phyloP scores from a whole-genome alignment of 192 early-diverging fungal species.

The Coemansia sp. region DNA sequence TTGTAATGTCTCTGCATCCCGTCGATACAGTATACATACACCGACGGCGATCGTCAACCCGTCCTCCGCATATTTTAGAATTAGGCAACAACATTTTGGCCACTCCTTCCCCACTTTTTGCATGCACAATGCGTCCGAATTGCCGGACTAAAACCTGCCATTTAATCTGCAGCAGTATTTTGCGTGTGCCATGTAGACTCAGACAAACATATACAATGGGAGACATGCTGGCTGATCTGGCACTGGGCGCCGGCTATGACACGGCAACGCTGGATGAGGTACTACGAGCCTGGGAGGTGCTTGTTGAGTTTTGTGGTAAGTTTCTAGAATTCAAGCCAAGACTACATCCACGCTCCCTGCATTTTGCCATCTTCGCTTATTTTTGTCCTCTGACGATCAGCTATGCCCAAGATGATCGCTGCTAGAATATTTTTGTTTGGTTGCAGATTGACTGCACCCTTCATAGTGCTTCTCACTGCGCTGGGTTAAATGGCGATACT shows the following conservation, averaged over 20 bases:
- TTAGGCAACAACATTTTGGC: not conserved
- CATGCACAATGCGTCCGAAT: not conserved
- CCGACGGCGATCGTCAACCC: not conserved
- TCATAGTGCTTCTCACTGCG: slow-evolving; percentile 9
- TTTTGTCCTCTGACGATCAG: slow-evolving; percentile 8
- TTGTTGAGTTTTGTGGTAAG: slow-evolving; percentile 9
- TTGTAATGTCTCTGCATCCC: slow-evolving; percentile 2
- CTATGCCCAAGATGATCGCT: slow-evolving; percentile 4
- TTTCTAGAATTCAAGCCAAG: slow-evolving; percentile 1
- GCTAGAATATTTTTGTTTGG: slow-evolving; percentile 7
- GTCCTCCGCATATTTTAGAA: not conserved
- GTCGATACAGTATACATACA: not conserved
- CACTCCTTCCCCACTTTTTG: not conserved
- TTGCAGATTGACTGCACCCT: slow-evolving; percentile 7
- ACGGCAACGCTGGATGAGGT: not conserved
- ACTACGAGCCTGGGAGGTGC: slow-evolving; percentile 2
- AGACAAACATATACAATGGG: slow-evolving; percentile 1
- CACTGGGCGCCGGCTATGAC: not conserved
- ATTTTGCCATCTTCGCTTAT: slow-evolving; percentile 2
- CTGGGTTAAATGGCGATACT: not conserved
- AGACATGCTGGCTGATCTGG: slow-evolving; percentile 5
- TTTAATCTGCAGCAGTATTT: not conserved
- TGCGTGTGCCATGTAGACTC: not conserved
- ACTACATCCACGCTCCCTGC: not conserved
- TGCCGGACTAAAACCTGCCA: not conserved